Percentiles rank a stretch among this genome's conserved stretches.
phyloP scores from a whole-genome alignment of 768 basidiomycete species.

The Naganishia vishniacii region DNA sequence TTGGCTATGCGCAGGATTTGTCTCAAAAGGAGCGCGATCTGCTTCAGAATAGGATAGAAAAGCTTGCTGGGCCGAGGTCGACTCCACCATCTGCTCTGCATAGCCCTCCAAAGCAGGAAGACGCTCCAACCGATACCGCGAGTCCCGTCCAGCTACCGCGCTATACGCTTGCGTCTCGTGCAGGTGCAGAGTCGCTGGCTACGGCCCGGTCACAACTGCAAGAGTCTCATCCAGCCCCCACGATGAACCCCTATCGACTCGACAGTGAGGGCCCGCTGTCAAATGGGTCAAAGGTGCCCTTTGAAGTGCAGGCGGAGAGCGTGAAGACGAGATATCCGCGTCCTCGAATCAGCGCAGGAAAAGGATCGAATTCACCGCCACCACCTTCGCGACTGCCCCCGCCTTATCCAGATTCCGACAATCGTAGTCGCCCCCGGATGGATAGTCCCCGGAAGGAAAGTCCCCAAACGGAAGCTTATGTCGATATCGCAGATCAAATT shows the following conservation, averaged over 20 bases:
- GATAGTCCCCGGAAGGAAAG: no score
- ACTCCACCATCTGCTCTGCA: not conserved
- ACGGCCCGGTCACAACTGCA: no score
- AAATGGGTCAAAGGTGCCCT: not conserved
- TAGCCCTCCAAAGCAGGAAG: not conserved
- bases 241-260: no score
- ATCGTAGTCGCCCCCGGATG: no score
- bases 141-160: not conserved
- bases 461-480: not conserved
- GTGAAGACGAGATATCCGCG: not conserved
- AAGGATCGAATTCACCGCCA: not conserved
- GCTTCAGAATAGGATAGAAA: conserved; percentile 28
- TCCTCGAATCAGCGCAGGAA: no score
- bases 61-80: conserved; percentile 9
- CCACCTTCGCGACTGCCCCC: not conserved
- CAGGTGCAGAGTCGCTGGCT: not conserved
- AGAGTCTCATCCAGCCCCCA: no score
- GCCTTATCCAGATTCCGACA: not conserved
- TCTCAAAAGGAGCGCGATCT: conserved; percentile 27
- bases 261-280: not conserved
- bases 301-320: not conserved
- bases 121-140: not conserved
- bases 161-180: not conserved
- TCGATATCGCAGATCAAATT: not conserved
- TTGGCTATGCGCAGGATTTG: conserved; percentile 5